These are phyloP conservation scores for Podospora fimiseda DNA, from an alignment of 495 filamentous ascomycete species.

Conservation along the genomic window DNA sequence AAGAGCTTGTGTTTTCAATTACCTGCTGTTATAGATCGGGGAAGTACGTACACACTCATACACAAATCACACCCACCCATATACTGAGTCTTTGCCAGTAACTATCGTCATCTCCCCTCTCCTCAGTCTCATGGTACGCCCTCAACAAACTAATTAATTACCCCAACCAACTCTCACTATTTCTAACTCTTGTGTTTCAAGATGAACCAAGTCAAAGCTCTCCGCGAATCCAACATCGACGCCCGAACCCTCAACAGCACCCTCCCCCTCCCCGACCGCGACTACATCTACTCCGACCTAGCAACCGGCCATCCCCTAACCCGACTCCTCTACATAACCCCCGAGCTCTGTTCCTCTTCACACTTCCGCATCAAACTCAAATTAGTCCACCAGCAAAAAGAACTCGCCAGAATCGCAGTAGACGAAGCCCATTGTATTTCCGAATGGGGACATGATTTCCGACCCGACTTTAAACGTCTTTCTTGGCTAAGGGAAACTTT, in stretches of 20 bases:
- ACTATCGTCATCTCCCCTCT: constrained; percentile 90
- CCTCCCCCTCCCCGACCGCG: constrained; percentile 55
- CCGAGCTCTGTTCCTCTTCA: constrained; percentile 75
- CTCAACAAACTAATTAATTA: background rate
- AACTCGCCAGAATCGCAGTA: constrained; percentile 78
- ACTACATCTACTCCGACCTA: constrained; percentile 69
- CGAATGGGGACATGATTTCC: constrained; percentile 98
- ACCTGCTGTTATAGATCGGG: constrained; percentile 78
- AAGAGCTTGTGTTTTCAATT: constrained; percentile 94
- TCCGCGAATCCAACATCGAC: constrained; percentile 64
- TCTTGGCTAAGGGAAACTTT: constrained; percentile 77
- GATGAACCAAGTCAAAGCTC: constrained; percentile 86
- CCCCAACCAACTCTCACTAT: background rate
- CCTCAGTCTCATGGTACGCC: constrained; percentile 87
- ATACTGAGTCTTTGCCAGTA: constrained; percentile 39
- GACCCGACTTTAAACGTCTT: constrained; percentile 84
- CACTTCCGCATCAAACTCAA: constrained; percentile 68
- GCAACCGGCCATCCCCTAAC: constrained; percentile 78
- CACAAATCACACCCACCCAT: background rate
- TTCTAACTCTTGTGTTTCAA: too few relatives aligned
- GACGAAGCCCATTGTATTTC: constrained; percentile 97
- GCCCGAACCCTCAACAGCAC: constrained; percentile 85
- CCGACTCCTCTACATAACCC: constrained; percentile 87
- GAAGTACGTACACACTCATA: constrained; percentile 56
- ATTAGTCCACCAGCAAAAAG: constrained; percentile 70